Evolutionary conservation across 176 grass and related monocot species (phyloP).

Genomic region (Cymbopogon citratus): DNA sequence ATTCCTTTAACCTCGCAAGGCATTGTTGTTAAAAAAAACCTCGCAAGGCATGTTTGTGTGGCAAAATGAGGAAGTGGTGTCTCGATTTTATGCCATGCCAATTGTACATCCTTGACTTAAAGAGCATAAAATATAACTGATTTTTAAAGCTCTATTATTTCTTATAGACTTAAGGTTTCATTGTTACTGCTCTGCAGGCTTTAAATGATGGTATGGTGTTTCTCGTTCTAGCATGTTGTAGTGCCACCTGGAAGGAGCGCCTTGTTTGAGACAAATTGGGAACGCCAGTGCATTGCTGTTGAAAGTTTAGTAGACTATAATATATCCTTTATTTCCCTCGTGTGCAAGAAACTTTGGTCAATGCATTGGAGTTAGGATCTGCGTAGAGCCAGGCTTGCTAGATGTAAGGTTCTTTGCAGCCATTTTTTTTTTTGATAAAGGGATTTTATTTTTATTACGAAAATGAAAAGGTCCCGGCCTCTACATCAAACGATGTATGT

Average conservation of each 20-base stretch:
- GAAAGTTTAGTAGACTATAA: too few species aligned
- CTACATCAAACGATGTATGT: too few species aligned
- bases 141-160: neutral
- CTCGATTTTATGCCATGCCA: slow-evolving; percentile 7
- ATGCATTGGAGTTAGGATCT: too few species aligned
- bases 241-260: neutral
- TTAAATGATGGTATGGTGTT: neutral
- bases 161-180: neutral
- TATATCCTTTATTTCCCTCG: too few species aligned
- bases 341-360: too few species aligned
- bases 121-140: neutral
- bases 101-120: neutral
- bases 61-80: neutral
- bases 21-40: too few species aligned
- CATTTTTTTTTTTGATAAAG: too few species aligned
- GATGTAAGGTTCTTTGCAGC: too few species aligned
- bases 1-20: neutral
- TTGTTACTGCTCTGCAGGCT: neutral
- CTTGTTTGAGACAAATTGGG: neutral
- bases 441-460: too few species aligned
- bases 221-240: neutral
- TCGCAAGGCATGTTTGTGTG: neutral
- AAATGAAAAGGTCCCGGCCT: too few species aligned
- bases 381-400: too few species aligned
- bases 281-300: neutral